Conservation (phyloP, 441 rosid species). For the Jatropha multifida region DNA sequence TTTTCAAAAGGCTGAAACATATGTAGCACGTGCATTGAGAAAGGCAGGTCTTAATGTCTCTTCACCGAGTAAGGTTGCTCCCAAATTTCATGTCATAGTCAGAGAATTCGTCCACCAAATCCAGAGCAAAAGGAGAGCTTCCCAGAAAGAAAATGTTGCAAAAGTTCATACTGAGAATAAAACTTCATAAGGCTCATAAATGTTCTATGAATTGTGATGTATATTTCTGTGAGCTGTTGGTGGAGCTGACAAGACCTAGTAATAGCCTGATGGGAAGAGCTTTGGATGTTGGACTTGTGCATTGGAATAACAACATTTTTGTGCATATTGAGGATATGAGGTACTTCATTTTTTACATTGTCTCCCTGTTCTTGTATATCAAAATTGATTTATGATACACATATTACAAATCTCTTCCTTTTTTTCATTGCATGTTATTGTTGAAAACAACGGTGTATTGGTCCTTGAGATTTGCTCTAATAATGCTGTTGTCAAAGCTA, state of each 20-base stretch:
- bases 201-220: conserved; percentile 10
- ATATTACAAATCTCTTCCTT: background rate
- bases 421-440: background rate
- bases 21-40: conserved; percentile 57
- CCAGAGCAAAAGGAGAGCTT: conserved; percentile 71
- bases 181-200: conserved; percentile 3
- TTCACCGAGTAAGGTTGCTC: conserved; percentile 65
- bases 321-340: conserved; percentile 23
- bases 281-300: conserved; percentile 20
- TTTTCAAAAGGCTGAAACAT: conserved; percentile 70
- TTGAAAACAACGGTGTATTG: background rate
- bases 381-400: background rate
- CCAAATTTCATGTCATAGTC: conserved; percentile 73
- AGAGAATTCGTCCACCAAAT: conserved; percentile 71
- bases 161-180: conserved; percentile 31
- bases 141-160: conserved; percentile 24
- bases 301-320: conserved; percentile 12
- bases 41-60: conserved; percentile 69
- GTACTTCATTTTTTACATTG: conserved; percentile 17
- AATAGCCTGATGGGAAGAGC: conserved; percentile 16
- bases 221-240: background rate
- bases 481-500: background rate
- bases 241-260: conserved; percentile 9
- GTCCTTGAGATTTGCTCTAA: background rate
- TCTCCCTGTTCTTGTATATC: background rate